Percentiles rank a stretch among this genome's conserved stretches.
Evolutionary conservation across 192 early-diverging fungal species (phyloP).

Genomic region (Chytriomyces sp.): DNA sequence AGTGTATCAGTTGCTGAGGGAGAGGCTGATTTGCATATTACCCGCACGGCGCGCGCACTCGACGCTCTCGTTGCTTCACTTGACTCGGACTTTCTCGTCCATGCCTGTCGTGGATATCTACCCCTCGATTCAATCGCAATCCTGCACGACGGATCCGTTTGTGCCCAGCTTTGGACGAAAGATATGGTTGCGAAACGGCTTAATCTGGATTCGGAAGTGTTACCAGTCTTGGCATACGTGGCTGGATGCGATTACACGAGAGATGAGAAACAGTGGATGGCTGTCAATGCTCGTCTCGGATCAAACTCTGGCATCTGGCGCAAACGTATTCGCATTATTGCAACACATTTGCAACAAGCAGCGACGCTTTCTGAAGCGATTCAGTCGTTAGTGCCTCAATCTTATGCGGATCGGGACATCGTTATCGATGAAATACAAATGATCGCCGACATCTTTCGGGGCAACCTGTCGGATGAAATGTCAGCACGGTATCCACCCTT

Average conservation of each 20-base stretch:
- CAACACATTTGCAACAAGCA: not conserved
- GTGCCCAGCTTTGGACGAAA: slow-evolving; percentile 7
- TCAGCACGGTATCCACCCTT: not conserved
- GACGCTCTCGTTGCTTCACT: slow-evolving; percentile 11
- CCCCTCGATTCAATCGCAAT: slow-evolving; percentile 23
- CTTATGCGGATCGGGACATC: not conserved
- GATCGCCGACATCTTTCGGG: slow-evolving; percentile 11
- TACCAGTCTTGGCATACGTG: slow-evolving; percentile 19
- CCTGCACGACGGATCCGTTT: not conserved
- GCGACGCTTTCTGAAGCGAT: not conserved
- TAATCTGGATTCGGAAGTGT: not conserved
- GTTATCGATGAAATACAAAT: slow-evolving; percentile 4
- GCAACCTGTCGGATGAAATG: not conserved
- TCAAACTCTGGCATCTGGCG: not conserved
- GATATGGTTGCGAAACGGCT: slow-evolving; percentile 5
- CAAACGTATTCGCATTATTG: slow-evolving; percentile 4
- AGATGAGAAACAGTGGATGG: not conserved
- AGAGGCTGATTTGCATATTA: slow-evolving; percentile 30
- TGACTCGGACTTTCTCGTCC: slow-evolving; percentile 36
- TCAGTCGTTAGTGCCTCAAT: slow-evolving; percentile 4
- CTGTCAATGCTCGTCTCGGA: slow-evolving; percentile 8
- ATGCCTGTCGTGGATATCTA: slow-evolving; percentile 20
- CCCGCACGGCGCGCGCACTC: not conserved
- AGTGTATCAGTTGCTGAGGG: slow-evolving; percentile 14
- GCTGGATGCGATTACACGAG: slow-evolving; percentile 31